Evolutionary conservation across 495 filamentous ascomycete species (phyloP).

Genomic region (Cudoniella acicularis): DNA sequence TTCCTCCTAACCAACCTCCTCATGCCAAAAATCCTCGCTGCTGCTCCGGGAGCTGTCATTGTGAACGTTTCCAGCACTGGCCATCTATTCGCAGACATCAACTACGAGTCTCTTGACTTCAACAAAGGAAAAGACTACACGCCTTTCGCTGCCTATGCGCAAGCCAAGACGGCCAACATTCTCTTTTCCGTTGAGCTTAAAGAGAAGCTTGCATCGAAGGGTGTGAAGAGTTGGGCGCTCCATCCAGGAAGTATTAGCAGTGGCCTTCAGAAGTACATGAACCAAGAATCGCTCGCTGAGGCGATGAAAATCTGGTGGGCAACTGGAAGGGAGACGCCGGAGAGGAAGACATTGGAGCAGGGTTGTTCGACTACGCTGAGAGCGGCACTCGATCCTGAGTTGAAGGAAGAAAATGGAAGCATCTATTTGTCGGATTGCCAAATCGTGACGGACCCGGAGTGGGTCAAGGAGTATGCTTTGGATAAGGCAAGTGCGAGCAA

Average conservation of each 20-base stretch:
- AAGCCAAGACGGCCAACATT: conserved; percentile 52
- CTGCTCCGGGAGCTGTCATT: conserved; percentile 32
- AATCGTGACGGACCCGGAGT: not conserved
- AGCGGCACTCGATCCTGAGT: conserved; percentile 37
- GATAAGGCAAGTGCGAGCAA: conserved; percentile 41
- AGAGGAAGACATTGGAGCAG: conserved; percentile 37
- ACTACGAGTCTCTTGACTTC: conserved; percentile 25
- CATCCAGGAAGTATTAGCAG: conserved; percentile 39
- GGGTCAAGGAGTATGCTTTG: conserved; percentile 1
- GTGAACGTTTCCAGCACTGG: conserved; percentile 41
- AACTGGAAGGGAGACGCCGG: conserved; percentile 12
- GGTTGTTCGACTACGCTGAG: conserved; percentile 37
- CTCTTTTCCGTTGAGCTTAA: conserved; percentile 43
- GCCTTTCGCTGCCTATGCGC: conserved; percentile 42
- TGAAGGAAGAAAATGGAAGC: conserved; percentile 26
- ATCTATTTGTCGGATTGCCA: conserved; percentile 7
- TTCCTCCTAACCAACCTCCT: conserved; percentile 55
- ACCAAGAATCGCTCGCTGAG: not conserved
- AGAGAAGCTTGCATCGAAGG: conserved; percentile 33
- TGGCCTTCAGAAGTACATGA: conserved; percentile 6
- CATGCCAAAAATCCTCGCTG: conserved; percentile 34
- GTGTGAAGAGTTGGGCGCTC: conserved; percentile 34
- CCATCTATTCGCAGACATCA: conserved; percentile 25
- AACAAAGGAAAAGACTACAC: conserved; percentile 36
- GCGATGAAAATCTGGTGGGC: not conserved